phyloP scores from a whole-genome alignment of 2,329 filamentous ascomycete genomes.

The Colletotrichum lentis region DNA sequence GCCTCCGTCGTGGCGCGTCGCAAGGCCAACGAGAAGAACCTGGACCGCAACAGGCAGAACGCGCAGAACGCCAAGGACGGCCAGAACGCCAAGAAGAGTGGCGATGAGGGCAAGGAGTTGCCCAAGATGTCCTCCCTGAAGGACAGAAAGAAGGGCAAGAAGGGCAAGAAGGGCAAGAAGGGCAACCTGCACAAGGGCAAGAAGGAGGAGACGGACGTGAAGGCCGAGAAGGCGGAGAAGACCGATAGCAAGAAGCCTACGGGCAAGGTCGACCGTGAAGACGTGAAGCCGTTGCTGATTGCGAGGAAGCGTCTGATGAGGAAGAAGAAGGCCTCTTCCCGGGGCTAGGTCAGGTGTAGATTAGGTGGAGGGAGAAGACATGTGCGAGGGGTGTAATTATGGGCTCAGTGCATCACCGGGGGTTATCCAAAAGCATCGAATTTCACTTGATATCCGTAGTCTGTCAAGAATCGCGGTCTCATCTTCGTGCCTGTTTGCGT shows the following conservation, averaged over 20 bases:
- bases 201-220: slow-evolving; percentile 47
- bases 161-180: slow-evolving; percentile 40
- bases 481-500: neutral
- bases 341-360: slow-evolving; percentile 42
- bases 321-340: slow-evolving; percentile 66
- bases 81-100: slow-evolving; percentile 44
- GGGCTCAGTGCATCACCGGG: slow-evolving; percentile 2
- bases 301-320: slow-evolving; percentile 83
- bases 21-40: slow-evolving; percentile 48
- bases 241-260: slow-evolving; percentile 22
- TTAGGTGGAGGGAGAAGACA: neutral
- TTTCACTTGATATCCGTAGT: neutral
- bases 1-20: slow-evolving; percentile 91
- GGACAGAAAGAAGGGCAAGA: slow-evolving; percentile 49
- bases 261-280: slow-evolving; percentile 43
- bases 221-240: slow-evolving; percentile 33
- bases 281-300: slow-evolving; percentile 77
- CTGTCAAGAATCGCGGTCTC: neutral
- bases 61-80: slow-evolving; percentile 40
- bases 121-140: slow-evolving; percentile 46
- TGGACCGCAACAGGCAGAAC: slow-evolving; percentile 38
- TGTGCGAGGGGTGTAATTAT: slow-evolving; percentile 1
- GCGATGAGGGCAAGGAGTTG: slow-evolving; percentile 44
- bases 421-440: slow-evolving; percentile 14
- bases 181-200: slow-evolving; percentile 45